Percentiles rank a stretch among this genome's conserved stretches.
phyloP scores from a whole-genome alignment of 805 yeast species.

The Osmozyma mogii region DNA sequence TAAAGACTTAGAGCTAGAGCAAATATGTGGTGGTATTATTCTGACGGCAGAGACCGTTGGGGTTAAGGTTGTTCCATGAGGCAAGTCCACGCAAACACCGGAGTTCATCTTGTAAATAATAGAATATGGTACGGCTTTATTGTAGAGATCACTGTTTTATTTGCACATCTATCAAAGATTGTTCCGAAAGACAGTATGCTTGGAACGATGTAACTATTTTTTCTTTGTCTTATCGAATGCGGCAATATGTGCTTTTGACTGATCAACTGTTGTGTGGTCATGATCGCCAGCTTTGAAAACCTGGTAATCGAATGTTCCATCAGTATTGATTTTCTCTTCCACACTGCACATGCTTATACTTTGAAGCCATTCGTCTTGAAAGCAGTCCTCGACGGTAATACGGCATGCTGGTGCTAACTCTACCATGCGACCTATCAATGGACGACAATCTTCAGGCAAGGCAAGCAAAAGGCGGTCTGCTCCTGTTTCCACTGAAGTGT shows the following conservation, averaged over 20 bases:
- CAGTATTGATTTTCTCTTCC: slow-evolving; percentile 31
- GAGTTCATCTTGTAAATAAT: too few relatives aligned
- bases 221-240: slow-evolving; percentile 79
- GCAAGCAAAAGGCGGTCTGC: slow-evolving; percentile 66
- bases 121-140: too few relatives aligned
- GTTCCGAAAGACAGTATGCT: too few relatives aligned
- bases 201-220: too few relatives aligned
- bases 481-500: slow-evolving; percentile 62
- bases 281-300: slow-evolving; percentile 50
- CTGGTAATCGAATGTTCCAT: slow-evolving; percentile 29
- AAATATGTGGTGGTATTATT: slow-evolving; percentile 73
- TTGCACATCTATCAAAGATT: too few relatives aligned
- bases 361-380: slow-evolving; percentile 62
- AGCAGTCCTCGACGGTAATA: slow-evolving; percentile 71
- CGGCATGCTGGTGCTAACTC: slow-evolving; percentile 82
- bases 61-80: slow-evolving; percentile 70
- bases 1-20: slow-evolving; percentile 57
- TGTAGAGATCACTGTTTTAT: too few relatives aligned
- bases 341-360: slow-evolving; percentile 65
- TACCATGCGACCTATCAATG: slow-evolving; percentile 68
- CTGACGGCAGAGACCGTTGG: slow-evolving; percentile 91
- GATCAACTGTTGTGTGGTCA: slow-evolving; percentile 82
- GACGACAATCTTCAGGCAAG: slow-evolving; percentile 60
- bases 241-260: slow-evolving; percentile 92
- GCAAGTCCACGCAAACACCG: too few relatives aligned